Evolutionary conservation across 2,329 filamentous ascomycete species (phyloP).

Genomic region (Chaetomium sp.): DNA sequence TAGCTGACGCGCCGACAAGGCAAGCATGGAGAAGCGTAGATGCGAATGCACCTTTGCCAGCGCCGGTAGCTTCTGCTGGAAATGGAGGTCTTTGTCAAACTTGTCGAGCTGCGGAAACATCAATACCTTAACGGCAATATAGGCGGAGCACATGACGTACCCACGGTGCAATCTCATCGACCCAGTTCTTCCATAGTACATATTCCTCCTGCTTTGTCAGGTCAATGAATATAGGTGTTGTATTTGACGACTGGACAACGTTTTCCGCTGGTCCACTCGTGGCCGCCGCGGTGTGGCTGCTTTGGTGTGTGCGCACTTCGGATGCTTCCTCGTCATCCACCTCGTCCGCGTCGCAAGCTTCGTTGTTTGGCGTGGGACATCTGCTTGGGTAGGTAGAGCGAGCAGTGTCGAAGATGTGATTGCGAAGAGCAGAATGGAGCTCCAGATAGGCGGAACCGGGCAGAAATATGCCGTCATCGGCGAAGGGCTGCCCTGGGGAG

Average conservation of each 20-base stretch:
- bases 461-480: slow-evolving; percentile 8
- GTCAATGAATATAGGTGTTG: not conserved
- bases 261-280: not conserved
- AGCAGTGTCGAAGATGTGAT: slow-evolving; percentile 8
- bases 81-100: not conserved
- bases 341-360: too few species aligned
- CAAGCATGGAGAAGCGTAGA: slow-evolving; percentile 8
- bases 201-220: slow-evolving; percentile 9
- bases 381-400: slow-evolving; percentile 6
- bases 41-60: slow-evolving; percentile 3
- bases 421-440: slow-evolving; percentile 5
- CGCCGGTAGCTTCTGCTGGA: not conserved
- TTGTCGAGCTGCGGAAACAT: slow-evolving; percentile 8
- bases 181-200: slow-evolving; percentile 11
- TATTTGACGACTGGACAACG: not conserved
- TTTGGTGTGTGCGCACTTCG: not conserved
- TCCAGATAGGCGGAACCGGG: slow-evolving; percentile 3
- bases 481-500: not conserved
- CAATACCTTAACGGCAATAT: too few species aligned
- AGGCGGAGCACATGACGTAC: not conserved
- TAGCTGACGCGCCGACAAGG: slow-evolving; percentile 3
- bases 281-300: not conserved
- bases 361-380: not conserved
- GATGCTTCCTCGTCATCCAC: not conserved
- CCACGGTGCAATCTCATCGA: slow-evolving; percentile 2